A percentile compares a stretch with the other conserved stretches of the same genome.
Conservation (phyloP, 768 basidiomycete genomes). For the Boletus vinaceobasis region DNA sequence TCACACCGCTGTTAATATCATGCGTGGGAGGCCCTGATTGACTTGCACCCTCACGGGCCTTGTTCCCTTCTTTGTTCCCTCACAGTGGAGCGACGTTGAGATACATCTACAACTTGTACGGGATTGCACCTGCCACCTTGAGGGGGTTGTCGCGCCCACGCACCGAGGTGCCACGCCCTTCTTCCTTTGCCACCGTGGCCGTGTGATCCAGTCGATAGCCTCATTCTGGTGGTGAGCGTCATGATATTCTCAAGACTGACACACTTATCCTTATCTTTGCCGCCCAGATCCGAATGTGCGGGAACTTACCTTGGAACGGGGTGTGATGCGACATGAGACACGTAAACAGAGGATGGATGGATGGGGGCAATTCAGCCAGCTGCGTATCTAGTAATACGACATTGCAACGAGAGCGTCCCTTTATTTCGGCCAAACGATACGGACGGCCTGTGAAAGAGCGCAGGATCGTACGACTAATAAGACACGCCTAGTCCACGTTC, state of each 20-base stretch:
- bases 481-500: slow-evolving; percentile 11
- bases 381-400: background rate
- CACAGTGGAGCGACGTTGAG: background rate
- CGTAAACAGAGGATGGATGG: background rate
- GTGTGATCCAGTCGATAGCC: background rate
- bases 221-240: background rate
- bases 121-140: background rate
- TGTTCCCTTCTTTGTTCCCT: background rate
- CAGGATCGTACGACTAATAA: slow-evolving; percentile 5
- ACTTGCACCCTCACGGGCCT: background rate
- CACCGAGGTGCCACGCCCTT: background rate
- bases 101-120: background rate
- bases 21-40: background rate
- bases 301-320: background rate
- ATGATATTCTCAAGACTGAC: background rate
- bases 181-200: background rate
- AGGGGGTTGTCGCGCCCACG: background rate
- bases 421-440: slow-evolving; percentile 6
- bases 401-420: background rate
- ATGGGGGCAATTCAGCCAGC: background rate
- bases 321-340: background rate
- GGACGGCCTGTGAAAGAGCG: background rate
- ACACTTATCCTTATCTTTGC: background rate
- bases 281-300: background rate
- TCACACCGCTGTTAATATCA: background rate